Evolutionary conservation across 805 yeast genomes (phyloP).

Genomic region (Candida lessepsii): DNA sequence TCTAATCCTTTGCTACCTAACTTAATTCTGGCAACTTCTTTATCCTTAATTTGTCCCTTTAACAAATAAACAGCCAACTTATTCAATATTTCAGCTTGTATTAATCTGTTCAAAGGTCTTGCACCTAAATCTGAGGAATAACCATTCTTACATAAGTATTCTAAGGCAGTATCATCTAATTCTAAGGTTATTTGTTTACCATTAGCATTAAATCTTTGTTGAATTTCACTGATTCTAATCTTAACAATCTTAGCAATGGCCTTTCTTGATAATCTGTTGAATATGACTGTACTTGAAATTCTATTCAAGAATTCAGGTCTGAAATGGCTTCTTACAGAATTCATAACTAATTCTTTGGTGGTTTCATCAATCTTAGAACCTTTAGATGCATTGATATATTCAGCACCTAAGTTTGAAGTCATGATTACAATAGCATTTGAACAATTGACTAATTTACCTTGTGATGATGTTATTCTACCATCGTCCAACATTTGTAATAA

Average conservation of each 20-base stretch:
- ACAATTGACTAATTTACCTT: constrained; percentile 91
- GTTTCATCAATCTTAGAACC: constrained; percentile 63
- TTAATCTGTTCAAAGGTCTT: constrained; percentile 89
- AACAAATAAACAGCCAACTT: constrained; percentile 84
- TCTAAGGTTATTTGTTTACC: constrained; percentile 75
- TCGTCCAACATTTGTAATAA: constrained; percentile 91
- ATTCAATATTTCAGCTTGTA: constrained; percentile 85
- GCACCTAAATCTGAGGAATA: constrained; percentile 95
- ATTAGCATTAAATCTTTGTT: constrained; percentile 77
- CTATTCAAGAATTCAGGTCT: constrained; percentile 97
- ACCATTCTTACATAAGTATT: constrained; percentile 80
- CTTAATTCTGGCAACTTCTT: constrained; percentile 75
- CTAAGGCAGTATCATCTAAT: constrained; percentile 73
- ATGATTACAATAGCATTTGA: constrained; percentile 89
- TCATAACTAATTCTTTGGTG: constrained; percentile 79
- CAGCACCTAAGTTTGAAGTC: constrained; percentile 98
- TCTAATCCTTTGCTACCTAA: constrained; percentile 62
- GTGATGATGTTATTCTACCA: constrained; percentile 92
- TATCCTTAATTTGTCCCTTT: constrained; percentile 83
- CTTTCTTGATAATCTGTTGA: constrained; percentile 87
- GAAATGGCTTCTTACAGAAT: constrained; percentile 81
- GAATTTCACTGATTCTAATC: constrained; percentile 81
- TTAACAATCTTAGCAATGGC: constrained; percentile 91
- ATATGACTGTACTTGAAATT: constrained; percentile 87
- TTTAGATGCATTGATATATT: constrained; percentile 68